These are phyloP conservation scores for Ampelocalamus luodianensis DNA, from an alignment of 176 grass and related monocot genomes.

Conservation along the genomic window DNA sequence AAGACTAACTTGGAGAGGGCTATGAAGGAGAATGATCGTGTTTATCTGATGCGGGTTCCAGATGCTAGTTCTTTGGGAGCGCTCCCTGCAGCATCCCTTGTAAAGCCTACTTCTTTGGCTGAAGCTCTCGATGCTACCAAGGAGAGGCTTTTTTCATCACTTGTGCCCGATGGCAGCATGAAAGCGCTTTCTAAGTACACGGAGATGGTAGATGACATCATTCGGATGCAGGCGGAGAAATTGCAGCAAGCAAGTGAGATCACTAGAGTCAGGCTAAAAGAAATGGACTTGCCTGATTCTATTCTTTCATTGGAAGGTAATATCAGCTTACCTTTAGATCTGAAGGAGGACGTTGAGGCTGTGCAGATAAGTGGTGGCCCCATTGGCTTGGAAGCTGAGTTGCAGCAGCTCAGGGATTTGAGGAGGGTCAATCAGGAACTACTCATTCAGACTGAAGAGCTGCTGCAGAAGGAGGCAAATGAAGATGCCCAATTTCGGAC, in stretches of 20 bases:
- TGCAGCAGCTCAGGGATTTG: constrained; percentile 98
- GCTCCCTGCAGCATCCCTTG: constrained; percentile 80
- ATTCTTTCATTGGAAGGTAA: constrained; percentile 96
- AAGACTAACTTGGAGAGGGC: constrained; percentile 91
- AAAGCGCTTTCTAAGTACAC: constrained; percentile 98
- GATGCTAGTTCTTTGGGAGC: constrained; percentile 71
- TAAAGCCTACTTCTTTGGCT: constrained; percentile 71
- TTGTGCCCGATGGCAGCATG: constrained; percentile 97
- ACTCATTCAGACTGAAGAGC: constrained; percentile 88
- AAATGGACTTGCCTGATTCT: constrained; percentile 99
- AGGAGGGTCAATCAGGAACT: constrained; percentile 96
- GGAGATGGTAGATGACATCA: constrained; percentile 95
- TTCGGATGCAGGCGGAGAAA: constrained; percentile 94
- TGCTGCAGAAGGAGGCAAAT: constrained; percentile 90
- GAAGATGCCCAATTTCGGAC: constrained; percentile 94
- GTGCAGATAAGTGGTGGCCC: constrained; percentile 99
- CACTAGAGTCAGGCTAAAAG: constrained; percentile 91
- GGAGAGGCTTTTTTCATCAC: constrained; percentile 82
- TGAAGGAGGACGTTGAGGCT: constrained; percentile 91
- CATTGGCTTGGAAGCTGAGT: constrained; percentile 73
- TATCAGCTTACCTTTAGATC: constrained; percentile 76
- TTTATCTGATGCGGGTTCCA: constrained; percentile 97
- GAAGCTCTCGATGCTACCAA: constrained; percentile 96
- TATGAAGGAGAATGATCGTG: constrained; percentile 90
- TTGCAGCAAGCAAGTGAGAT: constrained; percentile 97